Conservation (phyloP, 805 yeast genomes). For the Cyberlindnera lachancei region DNA sequence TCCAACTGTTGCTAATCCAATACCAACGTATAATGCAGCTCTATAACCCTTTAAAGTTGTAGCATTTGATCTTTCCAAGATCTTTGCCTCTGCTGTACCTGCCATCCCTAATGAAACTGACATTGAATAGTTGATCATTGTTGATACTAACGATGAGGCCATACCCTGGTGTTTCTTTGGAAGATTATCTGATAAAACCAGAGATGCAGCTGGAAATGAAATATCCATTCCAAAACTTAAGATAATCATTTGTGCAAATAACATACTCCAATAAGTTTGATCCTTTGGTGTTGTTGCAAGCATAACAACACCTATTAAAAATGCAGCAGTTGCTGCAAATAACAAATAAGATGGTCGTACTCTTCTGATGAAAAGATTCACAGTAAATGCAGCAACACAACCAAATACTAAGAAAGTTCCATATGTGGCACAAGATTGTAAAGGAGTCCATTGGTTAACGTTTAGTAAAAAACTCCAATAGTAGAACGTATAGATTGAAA, state of each 20-base stretch:
- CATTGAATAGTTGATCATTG: conserved; percentile 66
- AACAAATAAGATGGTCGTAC: conserved; percentile 45
- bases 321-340: conserved; percentile 43
- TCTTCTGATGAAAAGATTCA: conserved; percentile 39
- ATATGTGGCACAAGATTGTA: conserved; percentile 40
- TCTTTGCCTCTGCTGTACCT: conserved; percentile 51
- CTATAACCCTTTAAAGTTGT: conserved; percentile 39
- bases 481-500: conserved; percentile 69
- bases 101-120: conserved; percentile 67
- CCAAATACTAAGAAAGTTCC: conserved; percentile 47
- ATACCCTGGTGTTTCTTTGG: conserved; percentile 66
- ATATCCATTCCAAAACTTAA: conserved; percentile 72
- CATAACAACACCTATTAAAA: conserved; percentile 46
- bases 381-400: conserved; percentile 42
- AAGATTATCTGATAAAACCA: conserved; percentile 49
- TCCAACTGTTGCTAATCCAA: conserved; percentile 52
- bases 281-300: conserved; percentile 48
- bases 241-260: conserved; percentile 48
- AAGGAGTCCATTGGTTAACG: conserved; percentile 39
- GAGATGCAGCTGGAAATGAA: conserved; percentile 68
- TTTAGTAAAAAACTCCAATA: conserved; percentile 44
- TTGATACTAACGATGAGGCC: conserved; percentile 68
- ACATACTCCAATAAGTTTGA: conserved; percentile 52
- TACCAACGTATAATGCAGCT: conserved; percentile 51
- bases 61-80: conserved; percentile 21